phyloP scores from a whole-genome alignment of 2,329 filamentous ascomycete genomes.

The Metarhizium guizhouense region DNA sequence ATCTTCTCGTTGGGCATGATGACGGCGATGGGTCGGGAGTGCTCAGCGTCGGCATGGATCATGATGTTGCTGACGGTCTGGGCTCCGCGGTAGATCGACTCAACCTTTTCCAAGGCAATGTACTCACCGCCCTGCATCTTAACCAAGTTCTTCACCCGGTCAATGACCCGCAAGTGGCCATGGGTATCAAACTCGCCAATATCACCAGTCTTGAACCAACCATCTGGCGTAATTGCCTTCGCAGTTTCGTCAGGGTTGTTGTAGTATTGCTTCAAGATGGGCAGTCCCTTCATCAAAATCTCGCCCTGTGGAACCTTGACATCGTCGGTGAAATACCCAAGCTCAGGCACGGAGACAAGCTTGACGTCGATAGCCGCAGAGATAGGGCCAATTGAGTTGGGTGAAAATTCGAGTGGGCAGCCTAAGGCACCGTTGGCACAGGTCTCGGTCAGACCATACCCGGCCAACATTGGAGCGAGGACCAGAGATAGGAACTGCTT shows the following conservation, averaged over 20 bases:
- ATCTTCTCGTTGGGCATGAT: slow-evolving; percentile 61
- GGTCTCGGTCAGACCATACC: slow-evolving; percentile 93
- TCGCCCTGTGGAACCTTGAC: slow-evolving; percentile 74
- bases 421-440: slow-evolving; percentile 74
- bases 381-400: slow-evolving; percentile 67
- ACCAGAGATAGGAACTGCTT: slow-evolving; percentile 86
- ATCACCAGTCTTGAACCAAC: slow-evolving; percentile 96
- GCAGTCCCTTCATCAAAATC: slow-evolving; percentile 75
- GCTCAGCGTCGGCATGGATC: slow-evolving; percentile 68
- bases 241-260: slow-evolving; percentile 79
- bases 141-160: slow-evolving; percentile 96
- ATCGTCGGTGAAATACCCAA: slow-evolving; percentile 71
- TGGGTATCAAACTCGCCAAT: slow-evolving; percentile 80
- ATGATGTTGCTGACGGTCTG: slow-evolving; percentile 80
- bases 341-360: slow-evolving; percentile 80
- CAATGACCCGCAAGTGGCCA: slow-evolving; percentile 80
- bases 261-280: slow-evolving; percentile 72
- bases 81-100: slow-evolving; percentile 77
- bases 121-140: slow-evolving; percentile 96
- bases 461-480: slow-evolving; percentile 86
- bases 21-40: slow-evolving; percentile 73
- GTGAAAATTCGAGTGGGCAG: slow-evolving; percentile 77
- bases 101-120: slow-evolving; percentile 91
- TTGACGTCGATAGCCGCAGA: slow-evolving; percentile 77
- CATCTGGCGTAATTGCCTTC: slow-evolving; percentile 68